Conservation (phyloP, 2,329 filamentous ascomycete species). For the Emergomyces africanus region DNA sequence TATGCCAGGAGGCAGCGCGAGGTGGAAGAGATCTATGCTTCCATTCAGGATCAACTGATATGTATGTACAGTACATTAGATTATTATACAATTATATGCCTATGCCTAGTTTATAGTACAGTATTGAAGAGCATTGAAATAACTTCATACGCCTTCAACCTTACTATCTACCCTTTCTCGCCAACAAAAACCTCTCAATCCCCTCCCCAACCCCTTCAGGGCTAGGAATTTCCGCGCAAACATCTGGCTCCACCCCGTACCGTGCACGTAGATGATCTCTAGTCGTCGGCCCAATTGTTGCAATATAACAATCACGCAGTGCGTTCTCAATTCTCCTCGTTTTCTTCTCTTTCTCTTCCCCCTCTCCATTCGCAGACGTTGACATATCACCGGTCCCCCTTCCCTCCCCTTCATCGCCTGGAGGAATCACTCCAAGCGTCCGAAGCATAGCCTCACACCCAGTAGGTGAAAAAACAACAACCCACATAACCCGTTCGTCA, state of each 20-base stretch:
- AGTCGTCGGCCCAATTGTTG: slow-evolving; percentile 90
- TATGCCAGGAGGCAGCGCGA: not conserved
- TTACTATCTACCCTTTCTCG: slow-evolving; percentile 1
- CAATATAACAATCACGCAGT: slow-evolving; percentile 47
- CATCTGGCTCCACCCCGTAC: slow-evolving; percentile 34
- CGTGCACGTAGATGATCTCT: slow-evolving; percentile 50
- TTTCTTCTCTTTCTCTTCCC: slow-evolving; percentile 5
- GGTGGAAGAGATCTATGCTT: not conserved
- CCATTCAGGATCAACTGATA: not conserved
- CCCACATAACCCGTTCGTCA: slow-evolving; percentile 18
- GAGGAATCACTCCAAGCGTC: slow-evolving; percentile 37
- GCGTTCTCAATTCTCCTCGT: slow-evolving; percentile 12
- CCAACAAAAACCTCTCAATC: slow-evolving; percentile 42
- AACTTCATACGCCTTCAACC: not conserved
- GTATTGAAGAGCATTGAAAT: not conserved
- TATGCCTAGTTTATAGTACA: not conserved
- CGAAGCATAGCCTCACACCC: slow-evolving; percentile 49
- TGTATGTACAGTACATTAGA: not conserved
- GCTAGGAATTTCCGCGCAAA: slow-evolving; percentile 68
- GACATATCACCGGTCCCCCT: slow-evolving; percentile 7
- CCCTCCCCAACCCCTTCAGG: slow-evolving; percentile 63
- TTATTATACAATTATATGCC: not conserved
- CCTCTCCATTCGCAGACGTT: not conserved
- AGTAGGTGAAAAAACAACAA: slow-evolving; percentile 46
- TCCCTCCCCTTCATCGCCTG: slow-evolving; percentile 9